Percentiles rank a stretch among this genome's conserved stretches.
These are phyloP conservation scores for Scheffersomyces cryptocercus DNA, from an alignment of 1,139 yeast species.

Conservation along the genomic window DNA sequence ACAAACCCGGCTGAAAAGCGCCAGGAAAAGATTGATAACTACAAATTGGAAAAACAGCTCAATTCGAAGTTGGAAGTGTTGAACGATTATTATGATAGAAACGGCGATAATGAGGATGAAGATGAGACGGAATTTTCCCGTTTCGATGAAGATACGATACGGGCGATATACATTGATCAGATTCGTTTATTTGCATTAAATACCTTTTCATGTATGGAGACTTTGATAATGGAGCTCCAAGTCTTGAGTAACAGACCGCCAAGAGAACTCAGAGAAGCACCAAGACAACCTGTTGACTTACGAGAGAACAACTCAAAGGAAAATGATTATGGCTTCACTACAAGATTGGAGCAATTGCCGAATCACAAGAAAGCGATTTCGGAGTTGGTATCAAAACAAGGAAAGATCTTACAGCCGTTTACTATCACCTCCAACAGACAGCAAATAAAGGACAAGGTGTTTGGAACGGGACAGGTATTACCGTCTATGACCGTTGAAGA, in stretches of 20 bases:
- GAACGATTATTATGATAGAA: slow-evolving; percentile 25
- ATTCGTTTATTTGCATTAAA: slow-evolving; percentile 53
- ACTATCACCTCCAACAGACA: slow-evolving; percentile 67
- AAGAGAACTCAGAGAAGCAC: slow-evolving; percentile 1
- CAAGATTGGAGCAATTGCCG: slow-evolving; percentile 50
- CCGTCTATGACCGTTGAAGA: slow-evolving; percentile 98
- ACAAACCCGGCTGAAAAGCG: slow-evolving; percentile 57
- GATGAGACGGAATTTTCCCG: slow-evolving; percentile 27
- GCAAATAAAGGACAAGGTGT: slow-evolving; percentile 62
- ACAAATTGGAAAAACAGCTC: slow-evolving; percentile 59
- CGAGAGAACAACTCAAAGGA: slow-evolving; percentile 14
- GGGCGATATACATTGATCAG: slow-evolving; percentile 57
- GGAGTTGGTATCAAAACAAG: slow-evolving; percentile 59
- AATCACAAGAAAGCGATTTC: slow-evolving; percentile 17
- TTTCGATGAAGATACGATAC: slow-evolving; percentile 62
- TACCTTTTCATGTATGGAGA: slow-evolving; percentile 55
- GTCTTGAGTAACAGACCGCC: slow-evolving; percentile 46
- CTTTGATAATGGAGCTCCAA: slow-evolving; percentile 56
- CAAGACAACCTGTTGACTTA: slow-evolving; percentile 3
- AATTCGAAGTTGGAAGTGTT: slow-evolving; percentile 40
- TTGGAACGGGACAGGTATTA: slow-evolving; percentile 88
- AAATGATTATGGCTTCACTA: slow-evolving; percentile 48
- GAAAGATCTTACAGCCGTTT: slow-evolving; percentile 82
- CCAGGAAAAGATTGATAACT: slow-evolving; percentile 71
- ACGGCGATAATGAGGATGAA: slow-evolving; percentile 24